These are phyloP conservation scores for Leccinum pachyderme DNA, from an alignment of 1,284 basidiomycete species.

Conservation along the genomic window DNA sequence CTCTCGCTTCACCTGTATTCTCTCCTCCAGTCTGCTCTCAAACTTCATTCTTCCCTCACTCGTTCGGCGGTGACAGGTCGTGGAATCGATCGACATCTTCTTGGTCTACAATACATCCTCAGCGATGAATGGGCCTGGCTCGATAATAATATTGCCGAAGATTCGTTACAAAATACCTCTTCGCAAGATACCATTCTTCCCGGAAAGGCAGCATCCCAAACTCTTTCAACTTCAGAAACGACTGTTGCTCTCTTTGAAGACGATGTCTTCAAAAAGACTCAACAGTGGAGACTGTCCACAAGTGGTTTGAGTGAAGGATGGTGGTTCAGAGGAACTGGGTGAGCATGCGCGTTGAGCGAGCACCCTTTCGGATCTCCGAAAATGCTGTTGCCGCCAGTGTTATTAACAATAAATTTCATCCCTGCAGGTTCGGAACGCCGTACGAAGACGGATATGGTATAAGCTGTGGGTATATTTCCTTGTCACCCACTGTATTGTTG, in stretches of 20 bases:
- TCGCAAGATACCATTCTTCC: constrained; percentile 22
- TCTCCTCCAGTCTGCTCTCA: constrained; percentile 63
- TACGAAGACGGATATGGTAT: constrained; percentile 90
- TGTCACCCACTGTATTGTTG: not conserved
- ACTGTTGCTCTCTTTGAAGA: constrained; percentile 68
- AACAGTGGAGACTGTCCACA: constrained; percentile 90
- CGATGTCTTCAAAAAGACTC: constrained; percentile 72
- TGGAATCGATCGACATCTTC: constrained; percentile 90
- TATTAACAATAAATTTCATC: constrained; percentile 7
- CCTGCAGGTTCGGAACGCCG: constrained; percentile 68
- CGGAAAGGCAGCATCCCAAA: not conserved
- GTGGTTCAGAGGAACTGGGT: constrained; percentile 89
- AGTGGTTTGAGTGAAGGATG: constrained; percentile 87
- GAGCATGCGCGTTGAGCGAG: constrained; percentile 24
- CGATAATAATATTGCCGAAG: constrained; percentile 12
- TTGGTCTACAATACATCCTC: constrained; percentile 79
- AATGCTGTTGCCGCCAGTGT: not conserved
- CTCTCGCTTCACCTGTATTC: constrained; percentile 16
- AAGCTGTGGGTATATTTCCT: constrained; percentile 62
- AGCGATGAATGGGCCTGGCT: constrained; percentile 36
- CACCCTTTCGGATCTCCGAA: not conserved
- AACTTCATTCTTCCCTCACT: constrained; percentile 74
- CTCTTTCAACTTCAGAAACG: constrained; percentile 24
- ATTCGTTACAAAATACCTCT: constrained; percentile 3
- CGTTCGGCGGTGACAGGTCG: constrained; percentile 80